Percentiles rank a stretch among this genome's conserved stretches.
Conservation (phyloP, 192 early-diverging fungal genomes). For the Jimgerdemannia flammicorona region DNA sequence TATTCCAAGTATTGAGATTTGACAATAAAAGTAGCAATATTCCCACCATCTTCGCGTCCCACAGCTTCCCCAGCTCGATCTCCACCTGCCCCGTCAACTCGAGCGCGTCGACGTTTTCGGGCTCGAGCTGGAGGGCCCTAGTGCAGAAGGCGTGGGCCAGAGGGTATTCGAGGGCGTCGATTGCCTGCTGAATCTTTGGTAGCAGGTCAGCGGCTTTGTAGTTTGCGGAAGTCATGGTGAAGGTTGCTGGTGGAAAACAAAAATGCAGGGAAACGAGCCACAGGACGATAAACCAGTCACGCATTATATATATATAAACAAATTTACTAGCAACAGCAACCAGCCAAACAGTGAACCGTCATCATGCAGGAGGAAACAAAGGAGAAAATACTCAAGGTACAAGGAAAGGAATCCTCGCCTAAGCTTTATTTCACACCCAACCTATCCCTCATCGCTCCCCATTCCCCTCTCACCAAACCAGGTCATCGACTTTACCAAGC, state of each 20-base stretch:
- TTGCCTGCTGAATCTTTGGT: constrained; percentile 54
- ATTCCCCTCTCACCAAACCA: neutral
- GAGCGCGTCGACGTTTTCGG: constrained; percentile 53
- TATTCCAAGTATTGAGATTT: neutral
- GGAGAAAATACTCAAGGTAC: constrained; percentile 3
- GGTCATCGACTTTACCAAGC: constrained; percentile 48
- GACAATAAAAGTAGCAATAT: constrained; percentile 4
- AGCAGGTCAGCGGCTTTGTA: constrained; percentile 60
- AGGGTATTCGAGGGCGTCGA: constrained; percentile 76
- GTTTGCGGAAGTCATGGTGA: constrained; percentile 8
- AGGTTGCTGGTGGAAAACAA: neutral
- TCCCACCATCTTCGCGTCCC: constrained; percentile 56
- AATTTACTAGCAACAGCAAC: neutral
- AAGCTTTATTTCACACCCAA: neutral
- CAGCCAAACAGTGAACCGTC: neutral
- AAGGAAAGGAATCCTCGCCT: neutral
- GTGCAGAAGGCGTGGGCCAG: constrained; percentile 67
- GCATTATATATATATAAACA: neutral
- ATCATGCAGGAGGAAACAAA: constrained; percentile 6
- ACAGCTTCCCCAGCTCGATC: constrained; percentile 69
- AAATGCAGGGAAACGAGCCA: neutral
- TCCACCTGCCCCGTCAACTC: constrained; percentile 70
- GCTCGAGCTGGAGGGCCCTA: constrained; percentile 61
- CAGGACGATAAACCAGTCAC: neutral
- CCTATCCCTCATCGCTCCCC: neutral